Evolutionary conservation across 768 basidiomycete genomes (phyloP), one percentile per base, ranked within the genome.

Genomic region (Amanita phalloides): DNA sequence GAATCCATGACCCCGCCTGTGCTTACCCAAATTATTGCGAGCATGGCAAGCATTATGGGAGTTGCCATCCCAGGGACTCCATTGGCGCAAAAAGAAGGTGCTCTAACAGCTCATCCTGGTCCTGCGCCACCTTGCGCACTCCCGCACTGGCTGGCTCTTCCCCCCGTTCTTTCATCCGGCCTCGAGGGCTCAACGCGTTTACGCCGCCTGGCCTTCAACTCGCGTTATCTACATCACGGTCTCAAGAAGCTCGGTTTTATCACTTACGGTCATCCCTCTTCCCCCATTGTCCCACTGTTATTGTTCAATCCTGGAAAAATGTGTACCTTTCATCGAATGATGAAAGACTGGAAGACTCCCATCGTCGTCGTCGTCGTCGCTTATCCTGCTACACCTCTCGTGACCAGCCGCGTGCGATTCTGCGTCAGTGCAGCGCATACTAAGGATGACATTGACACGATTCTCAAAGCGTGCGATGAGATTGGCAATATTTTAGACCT

Each of bases 21-120:
- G 45, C 74, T 96, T 28, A 88, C 87, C 14, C 96, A 99, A 66
- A 74, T 98, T 59, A 69, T 94, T 46, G 81, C 95, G 2, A 87
- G 87, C 55, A 96, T 95, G 90, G 89, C 85, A 0, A 91, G 90
- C 57, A 97, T 99, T 70, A 97, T 97, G 93, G 95, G 95, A 26
- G 67, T 91, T 54, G 63, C 76, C 9, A 55, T 70, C 4, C 63
- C 73, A 8, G 53, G 52, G 54, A 56, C 56, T 50, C 69, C 57
- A 61, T 69, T 60, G 9, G 76, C 75, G 3, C 70, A 72, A 28
- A 58, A 64, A 32, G 65, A 70, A 45, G 54, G 61, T 8, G 35
- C 42, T 7, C 4, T 17, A 11, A 23, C 25, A 17, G 43, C 28
- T 10, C 76, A 86, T 57, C 85, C 83, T 1, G 89, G 90, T 37